A percentile compares a stretch with the other conserved stretches of the same genome.
These are phyloP conservation scores for Tardiomyces digboiensis DNA, from an alignment of 1,139 yeast genomes.

Conservation along the genomic window DNA sequence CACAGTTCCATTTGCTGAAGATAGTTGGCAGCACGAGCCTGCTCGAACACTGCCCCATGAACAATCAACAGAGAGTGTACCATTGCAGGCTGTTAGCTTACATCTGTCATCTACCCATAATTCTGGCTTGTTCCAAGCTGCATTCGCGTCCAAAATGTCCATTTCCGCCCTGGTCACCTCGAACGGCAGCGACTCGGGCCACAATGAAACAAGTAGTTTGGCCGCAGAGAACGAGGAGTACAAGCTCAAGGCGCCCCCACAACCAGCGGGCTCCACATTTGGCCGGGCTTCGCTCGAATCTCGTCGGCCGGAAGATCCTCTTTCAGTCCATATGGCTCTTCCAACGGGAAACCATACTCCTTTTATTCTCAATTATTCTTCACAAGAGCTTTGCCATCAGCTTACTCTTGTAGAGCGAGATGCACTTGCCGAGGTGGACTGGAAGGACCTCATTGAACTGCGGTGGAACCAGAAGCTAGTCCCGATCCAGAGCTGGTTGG, in stretches of 20 bases:
- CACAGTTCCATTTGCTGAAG: not conserved
- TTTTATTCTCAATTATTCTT: conserved; percentile 63
- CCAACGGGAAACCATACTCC: conserved; percentile 46
- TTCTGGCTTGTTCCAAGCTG: conserved; percentile 13
- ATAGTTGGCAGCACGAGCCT: not conserved
- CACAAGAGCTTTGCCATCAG: conserved; percentile 62
- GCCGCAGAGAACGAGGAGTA: not conserved
- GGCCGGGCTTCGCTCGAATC: not conserved
- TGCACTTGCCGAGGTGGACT: conserved; percentile 74
- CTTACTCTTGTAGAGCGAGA: conserved; percentile 83
- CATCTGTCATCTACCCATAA: conserved; percentile 5
- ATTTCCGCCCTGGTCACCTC: conserved; percentile 10
- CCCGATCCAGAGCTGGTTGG: conserved; percentile 83
- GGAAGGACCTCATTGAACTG: conserved; percentile 81
- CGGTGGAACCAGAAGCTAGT: conserved; percentile 58
- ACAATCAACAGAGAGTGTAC: not conserved
- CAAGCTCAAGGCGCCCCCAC: not conserved
- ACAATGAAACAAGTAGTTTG: too few species aligned
- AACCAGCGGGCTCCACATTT: not conserved
- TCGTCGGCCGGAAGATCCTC: conserved; percentile 1
- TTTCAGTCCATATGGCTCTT: conserved; percentile 3
- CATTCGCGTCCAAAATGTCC: conserved; percentile 12
- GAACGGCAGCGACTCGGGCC: too few species aligned
- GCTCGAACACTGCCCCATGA: not conserved
- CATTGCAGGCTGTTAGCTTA: not conserved